These are phyloP conservation scores for Solanum peruvianum DNA, from an alignment of 257 asterid genomes.

Conservation along the genomic window DNA sequence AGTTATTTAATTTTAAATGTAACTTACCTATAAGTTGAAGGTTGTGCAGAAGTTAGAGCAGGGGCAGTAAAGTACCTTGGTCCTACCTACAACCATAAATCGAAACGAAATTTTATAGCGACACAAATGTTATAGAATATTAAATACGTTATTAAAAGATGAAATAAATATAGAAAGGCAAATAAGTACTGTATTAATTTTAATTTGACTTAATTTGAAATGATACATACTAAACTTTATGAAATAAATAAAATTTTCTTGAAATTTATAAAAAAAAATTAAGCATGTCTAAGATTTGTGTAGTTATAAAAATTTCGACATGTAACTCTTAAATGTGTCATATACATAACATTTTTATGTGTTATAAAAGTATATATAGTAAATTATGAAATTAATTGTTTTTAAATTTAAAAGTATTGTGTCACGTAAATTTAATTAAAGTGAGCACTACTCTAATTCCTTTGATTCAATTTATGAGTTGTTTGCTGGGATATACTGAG, in stretches of 20 bases:
- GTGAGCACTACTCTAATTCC: background rate
- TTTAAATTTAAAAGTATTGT: background rate
- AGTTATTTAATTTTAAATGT: background rate
- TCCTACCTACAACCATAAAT: slow-evolving; percentile 19
- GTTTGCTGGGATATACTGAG: too few species aligned
- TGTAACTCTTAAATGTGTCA: background rate
- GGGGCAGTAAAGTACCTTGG: slow-evolving; percentile 11
- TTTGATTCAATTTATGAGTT: background rate
- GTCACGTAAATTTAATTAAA: background rate
- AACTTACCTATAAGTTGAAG: background rate
- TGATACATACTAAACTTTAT: background rate
- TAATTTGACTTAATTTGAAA: background rate
- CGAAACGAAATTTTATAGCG: background rate
- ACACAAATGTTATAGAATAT: background rate
- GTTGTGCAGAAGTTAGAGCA: slow-evolving; percentile 6
- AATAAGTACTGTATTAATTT: background rate
- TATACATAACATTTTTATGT: background rate
- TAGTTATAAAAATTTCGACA: too few species aligned
- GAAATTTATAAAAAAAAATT: background rate
- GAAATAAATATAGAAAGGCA: background rate
- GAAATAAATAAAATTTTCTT: background rate
- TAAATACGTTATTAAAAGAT: background rate
- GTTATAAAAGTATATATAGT: background rate
- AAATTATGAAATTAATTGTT: background rate
- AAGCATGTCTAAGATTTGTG: background rate